Evolutionary conservation across 495 filamentous ascomycete species (phyloP), one percentile per base, ranked within the genome.

Genomic region (Cenococcum geophilum): DNA sequence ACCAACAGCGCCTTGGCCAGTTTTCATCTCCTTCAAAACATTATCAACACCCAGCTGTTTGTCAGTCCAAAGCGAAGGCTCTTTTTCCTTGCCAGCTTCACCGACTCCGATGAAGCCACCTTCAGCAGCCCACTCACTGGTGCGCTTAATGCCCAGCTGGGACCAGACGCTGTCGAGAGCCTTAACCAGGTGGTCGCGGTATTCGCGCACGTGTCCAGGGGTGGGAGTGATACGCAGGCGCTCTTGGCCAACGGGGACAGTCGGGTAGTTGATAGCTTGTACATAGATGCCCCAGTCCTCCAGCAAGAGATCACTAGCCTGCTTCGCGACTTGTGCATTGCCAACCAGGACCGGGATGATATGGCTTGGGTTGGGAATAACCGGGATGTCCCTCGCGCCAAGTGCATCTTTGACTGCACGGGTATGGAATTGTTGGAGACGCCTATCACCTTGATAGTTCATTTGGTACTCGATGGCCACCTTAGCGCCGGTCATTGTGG

Each of bases 221-320:
- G 93, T 98, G 0, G 93, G 93, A 8, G 93, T 98, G 72, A 98
- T 88, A 65, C 93, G 86, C 54, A 98, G 82, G 34, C 93, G 87
- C 76, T 98, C 93, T 76, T 98, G 89, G 14, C 93, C 93, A 5
- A 92, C 88, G 1, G 93, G 93, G 1, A 98, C 93, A 57, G 93
- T 98, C 6, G 93, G 93, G 76, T 97, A 98, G 77, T 98, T 98
- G 80, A 98, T 97, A 59, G 89, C 89, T 75, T 98, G 93, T 14
- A 98, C 93, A 70, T 98, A 97, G 74, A 98, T 97, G 50, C 83
- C 83, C 74, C 93, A 86, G 59, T 93, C 84, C 61, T 89, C 84
- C 9, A 98, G 79, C 6, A 96, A 84, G 71, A 91, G 82, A 72
- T 98, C 93, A 27, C 85, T 90, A 6, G 95, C 93, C 67, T 85